A percentile compares a stretch with the other conserved stretches of the same genome.
phyloP scores from a whole-genome alignment of 768 basidiomycete species.

The Mrakia frigida region DNA sequence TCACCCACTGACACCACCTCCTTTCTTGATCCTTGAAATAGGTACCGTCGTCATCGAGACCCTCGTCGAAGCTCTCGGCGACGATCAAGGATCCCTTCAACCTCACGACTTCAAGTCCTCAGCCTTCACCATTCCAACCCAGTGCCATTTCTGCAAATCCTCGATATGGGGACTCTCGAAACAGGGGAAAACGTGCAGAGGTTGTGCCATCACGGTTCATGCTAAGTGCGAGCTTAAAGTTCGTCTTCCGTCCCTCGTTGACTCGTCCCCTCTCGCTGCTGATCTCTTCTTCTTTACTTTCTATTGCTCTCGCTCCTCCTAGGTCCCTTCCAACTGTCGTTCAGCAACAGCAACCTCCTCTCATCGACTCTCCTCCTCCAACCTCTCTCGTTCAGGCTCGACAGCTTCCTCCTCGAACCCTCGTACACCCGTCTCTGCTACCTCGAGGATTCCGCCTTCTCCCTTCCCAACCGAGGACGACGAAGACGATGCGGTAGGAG shows the following conservation, averaged over 20 bases:
- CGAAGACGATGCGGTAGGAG: slow-evolving; percentile 7
- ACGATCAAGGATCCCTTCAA: slow-evolving; percentile 63
- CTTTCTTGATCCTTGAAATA: not conserved
- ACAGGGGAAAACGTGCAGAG: slow-evolving; percentile 76
- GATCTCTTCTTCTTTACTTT: not conserved
- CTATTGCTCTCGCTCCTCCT: not conserved
- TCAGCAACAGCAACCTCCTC: slow-evolving; percentile 8
- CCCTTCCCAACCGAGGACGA: slow-evolving; percentile 10
- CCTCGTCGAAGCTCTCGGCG: slow-evolving; percentile 60
- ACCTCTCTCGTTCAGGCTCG: slow-evolving; percentile 17
- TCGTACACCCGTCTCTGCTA: slow-evolving; percentile 12
- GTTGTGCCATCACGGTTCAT: slow-evolving; percentile 70
- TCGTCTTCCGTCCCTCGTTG: not conserved
- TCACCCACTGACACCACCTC: no score
- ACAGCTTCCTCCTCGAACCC: slow-evolving; percentile 9
- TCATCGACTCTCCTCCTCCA: slow-evolving; percentile 16
- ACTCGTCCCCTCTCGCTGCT: not conserved
- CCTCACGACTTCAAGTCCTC: slow-evolving; percentile 80
- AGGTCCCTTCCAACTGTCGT: slow-evolving; percentile 29
- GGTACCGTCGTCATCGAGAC: slow-evolving; percentile 62
- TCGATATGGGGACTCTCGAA: slow-evolving; percentile 84
- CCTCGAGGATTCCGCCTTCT: slow-evolving; percentile 4
- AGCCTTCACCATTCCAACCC: slow-evolving; percentile 77
- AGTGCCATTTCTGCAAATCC: slow-evolving; percentile 76
- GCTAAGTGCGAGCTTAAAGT: slow-evolving; percentile 83